Evolutionary conservation across 768 basidiomycete species (phyloP).

Genomic region (Vishniacozyma victoriae): DNA sequence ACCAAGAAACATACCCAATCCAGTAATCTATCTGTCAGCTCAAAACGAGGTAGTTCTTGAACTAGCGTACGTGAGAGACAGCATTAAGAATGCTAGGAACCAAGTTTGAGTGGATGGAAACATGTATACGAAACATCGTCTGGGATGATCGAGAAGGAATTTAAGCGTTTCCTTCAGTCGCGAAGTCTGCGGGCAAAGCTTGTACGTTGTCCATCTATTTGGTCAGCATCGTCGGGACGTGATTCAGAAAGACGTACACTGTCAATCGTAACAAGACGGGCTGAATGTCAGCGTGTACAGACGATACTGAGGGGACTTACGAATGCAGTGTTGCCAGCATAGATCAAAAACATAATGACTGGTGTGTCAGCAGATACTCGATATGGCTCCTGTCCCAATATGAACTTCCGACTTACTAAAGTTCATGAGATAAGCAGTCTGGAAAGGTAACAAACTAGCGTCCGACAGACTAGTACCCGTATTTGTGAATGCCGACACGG

Average conservation of each 20-base stretch:
- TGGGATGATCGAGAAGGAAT: conserved; percentile 90
- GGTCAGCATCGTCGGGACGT: conserved; percentile 5
- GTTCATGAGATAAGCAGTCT: conserved; percentile 75
- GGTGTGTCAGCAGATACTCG: background rate
- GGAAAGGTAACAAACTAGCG: conserved; percentile 86
- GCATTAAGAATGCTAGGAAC: conserved; percentile 69
- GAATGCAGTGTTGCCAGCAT: conserved; percentile 90
- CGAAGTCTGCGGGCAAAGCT: conserved; percentile 58
- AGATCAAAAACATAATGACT: conserved; percentile 62
- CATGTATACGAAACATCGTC: conserved; percentile 79
- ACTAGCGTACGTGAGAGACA: conserved; percentile 63
- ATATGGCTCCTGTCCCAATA: background rate
- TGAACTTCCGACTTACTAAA: conserved; percentile 29
- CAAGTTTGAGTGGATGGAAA: conserved; percentile 92
- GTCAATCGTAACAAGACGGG: conserved; percentile 85
- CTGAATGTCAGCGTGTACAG: conserved; percentile 48
- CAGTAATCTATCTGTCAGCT: conserved; percentile 53
- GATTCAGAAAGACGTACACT: conserved; percentile 58
- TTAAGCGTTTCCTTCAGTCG: conserved; percentile 70
- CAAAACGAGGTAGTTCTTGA: background rate
- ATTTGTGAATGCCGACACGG: conserved; percentile 80
- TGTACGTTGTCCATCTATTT: conserved; percentile 66
- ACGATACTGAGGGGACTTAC: conserved; percentile 55
- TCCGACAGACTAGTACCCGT: conserved; percentile 78
- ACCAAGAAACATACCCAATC: conserved; percentile 90